These are phyloP conservation scores for Byssochlamys sp. DNA, from an alignment of 2,329 filamentous ascomycete species.

Conservation along the genomic window DNA sequence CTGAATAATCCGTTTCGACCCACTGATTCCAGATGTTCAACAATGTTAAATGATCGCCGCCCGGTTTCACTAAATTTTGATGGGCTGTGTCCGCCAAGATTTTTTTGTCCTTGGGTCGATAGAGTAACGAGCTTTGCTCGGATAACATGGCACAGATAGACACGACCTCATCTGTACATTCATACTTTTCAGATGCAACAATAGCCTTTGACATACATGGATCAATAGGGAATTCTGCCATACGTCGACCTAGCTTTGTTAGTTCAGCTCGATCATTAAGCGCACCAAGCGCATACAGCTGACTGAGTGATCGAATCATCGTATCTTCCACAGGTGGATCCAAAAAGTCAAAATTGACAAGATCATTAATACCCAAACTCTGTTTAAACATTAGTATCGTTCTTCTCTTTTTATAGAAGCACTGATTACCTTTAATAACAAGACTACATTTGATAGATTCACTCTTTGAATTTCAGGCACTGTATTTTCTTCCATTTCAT, in stretches of 20 bases:
- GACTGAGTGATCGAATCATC: constrained; percentile 77
- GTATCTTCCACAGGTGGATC: constrained; percentile 83
- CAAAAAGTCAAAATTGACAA: constrained; percentile 93
- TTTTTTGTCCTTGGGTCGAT: constrained; percentile 92
- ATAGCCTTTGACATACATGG: constrained; percentile 85
- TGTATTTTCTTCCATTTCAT: constrained; percentile 85
- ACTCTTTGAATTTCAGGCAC: constrained; percentile 88
- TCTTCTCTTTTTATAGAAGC: too few species aligned
- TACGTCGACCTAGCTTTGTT: constrained; percentile 82
- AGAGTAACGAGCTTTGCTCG: constrained; percentile 81
- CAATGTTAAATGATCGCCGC: constrained; percentile 78
- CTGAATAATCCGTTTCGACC: constrained; percentile 81
- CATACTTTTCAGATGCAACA: constrained; percentile 75
- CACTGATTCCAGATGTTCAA: constrained; percentile 94
- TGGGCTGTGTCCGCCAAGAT: constrained; percentile 87
- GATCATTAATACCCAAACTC: constrained; percentile 80
- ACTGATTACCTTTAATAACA: constrained; percentile 84
- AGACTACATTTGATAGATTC: constrained; percentile 72
- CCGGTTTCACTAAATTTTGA: constrained; percentile 80
- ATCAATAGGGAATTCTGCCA: constrained; percentile 89
- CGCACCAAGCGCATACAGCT: constrained; percentile 81
- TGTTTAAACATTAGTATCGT: too few species aligned
- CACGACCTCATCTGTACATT: constrained; percentile 86
- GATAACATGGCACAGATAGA: constrained; percentile 90
- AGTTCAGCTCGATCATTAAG: constrained; percentile 80